Percentiles rank a stretch among this genome's conserved stretches.
Evolutionary conservation across 2,329 filamentous ascomycete species (phyloP).

Genomic region (Botrytis pseudocinerea): DNA sequence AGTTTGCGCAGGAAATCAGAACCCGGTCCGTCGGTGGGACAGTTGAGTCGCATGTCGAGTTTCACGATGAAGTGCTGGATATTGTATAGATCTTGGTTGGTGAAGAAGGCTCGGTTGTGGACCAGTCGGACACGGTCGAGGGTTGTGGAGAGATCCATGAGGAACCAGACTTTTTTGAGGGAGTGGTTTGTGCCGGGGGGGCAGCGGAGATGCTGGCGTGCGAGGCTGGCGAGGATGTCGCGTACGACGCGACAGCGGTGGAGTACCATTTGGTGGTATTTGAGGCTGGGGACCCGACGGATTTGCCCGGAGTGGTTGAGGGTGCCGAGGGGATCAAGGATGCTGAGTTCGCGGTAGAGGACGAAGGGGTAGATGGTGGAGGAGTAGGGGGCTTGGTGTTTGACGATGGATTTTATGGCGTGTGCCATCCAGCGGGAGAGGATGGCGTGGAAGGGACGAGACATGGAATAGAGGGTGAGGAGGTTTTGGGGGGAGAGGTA

Average conservation of each 20-base stretch:
- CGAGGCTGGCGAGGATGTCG: conserved; percentile 64
- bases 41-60: conserved; percentile 67
- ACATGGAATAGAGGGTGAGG: background rate
- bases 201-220: conserved; percentile 56
- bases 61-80: conserved; percentile 69
- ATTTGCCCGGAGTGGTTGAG: conserved; percentile 41
- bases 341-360: conserved; percentile 57
- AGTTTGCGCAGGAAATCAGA: conserved; percentile 54
- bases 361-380: conserved; percentile 60
- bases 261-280: conserved; percentile 68
- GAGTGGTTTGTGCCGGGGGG: conserved; percentile 50
- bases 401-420: conserved; percentile 49
- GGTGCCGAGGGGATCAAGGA: conserved; percentile 58
- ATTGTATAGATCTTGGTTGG: conserved; percentile 59
- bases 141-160: conserved; percentile 66
- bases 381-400: conserved; percentile 53
- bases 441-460: background rate
- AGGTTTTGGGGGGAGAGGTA: conserved; percentile 6
- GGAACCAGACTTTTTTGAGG: conserved; percentile 69
- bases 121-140: conserved; percentile 55
- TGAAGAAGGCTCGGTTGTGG: conserved; percentile 54
- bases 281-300: conserved; percentile 60
- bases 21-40: conserved; percentile 58
- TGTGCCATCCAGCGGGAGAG: conserved; percentile 1
- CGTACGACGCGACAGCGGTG: conserved; percentile 56